Conservation (phyloP, 768 basidiomycete genomes). For the Serpula lacrymans region DNA sequence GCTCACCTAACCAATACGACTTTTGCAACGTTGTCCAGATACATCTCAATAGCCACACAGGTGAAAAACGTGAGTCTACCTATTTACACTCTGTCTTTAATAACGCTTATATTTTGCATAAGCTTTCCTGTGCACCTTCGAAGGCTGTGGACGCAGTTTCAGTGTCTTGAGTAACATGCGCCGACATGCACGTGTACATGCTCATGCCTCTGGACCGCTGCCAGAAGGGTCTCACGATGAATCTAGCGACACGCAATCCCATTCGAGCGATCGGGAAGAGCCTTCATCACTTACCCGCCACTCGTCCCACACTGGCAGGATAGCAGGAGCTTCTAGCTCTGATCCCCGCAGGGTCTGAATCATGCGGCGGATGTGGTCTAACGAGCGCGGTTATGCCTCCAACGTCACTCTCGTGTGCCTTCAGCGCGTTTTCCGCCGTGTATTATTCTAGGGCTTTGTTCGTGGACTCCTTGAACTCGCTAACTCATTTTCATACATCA, state of each 20-base stretch:
- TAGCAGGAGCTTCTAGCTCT: too few relatives aligned
- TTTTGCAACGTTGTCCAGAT: slow-evolving; percentile 44
- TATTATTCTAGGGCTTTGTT: too few relatives aligned
- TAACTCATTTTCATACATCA: too few relatives aligned
- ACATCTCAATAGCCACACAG: slow-evolving; percentile 81
- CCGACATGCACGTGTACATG: slow-evolving; percentile 75
- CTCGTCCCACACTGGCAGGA: too few relatives aligned
- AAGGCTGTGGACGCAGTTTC: slow-evolving; percentile 76
- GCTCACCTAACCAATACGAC: slow-evolving; percentile 6
- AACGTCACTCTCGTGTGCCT: too few relatives aligned
- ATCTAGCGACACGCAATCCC: slow-evolving; percentile 35
- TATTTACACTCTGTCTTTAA: slow-evolving; percentile 6
- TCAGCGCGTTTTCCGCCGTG: too few relatives aligned
- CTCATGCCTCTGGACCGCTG: slow-evolving; percentile 27
- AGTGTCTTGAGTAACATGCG: slow-evolving; percentile 90
- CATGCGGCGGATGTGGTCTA: too few relatives aligned
- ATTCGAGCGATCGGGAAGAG: slow-evolving; percentile 16
- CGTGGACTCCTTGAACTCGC: too few relatives aligned
- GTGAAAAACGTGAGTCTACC: slow-evolving; percentile 71
- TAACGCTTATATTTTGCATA: slow-evolving; percentile 11
- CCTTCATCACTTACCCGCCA: too few relatives aligned
- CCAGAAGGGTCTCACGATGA: slow-evolving; percentile 45
- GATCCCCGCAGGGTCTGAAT: too few relatives aligned
- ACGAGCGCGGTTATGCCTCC: too few relatives aligned
- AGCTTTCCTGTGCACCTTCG: slow-evolving; percentile 76